phyloP scores from a whole-genome alignment of 2,329 filamentous ascomycete genomes.

The Phialemonium atrogriseum region DNA sequence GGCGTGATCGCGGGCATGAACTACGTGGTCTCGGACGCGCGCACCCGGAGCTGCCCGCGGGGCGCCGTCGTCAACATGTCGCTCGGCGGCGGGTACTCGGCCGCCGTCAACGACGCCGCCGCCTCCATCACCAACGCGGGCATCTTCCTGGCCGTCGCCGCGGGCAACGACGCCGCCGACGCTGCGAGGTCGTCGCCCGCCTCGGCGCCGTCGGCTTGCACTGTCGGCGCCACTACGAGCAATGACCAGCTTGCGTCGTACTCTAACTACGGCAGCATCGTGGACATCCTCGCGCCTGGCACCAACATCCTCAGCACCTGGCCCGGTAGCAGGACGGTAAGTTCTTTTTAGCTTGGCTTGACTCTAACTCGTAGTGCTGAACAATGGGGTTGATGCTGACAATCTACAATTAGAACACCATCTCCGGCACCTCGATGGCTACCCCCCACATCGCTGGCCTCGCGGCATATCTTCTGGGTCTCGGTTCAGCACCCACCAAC shows the following conservation, averaged over 20 bases:
- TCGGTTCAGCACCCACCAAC: too few relatives aligned
- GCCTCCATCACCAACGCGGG: slow-evolving; percentile 22
- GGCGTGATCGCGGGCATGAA: slow-evolving; percentile 22
- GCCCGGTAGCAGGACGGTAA: not conserved
- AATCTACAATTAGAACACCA: not conserved
- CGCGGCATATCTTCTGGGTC: slow-evolving; percentile 2
- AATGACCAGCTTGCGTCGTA: not conserved
- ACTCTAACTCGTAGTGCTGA: too few relatives aligned
- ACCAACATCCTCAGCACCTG: slow-evolving; percentile 1
- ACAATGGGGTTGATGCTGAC: too few relatives aligned
- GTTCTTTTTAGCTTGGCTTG: not conserved
- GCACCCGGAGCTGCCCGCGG: slow-evolving; percentile 14
- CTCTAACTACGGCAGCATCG: slow-evolving; percentile 2
- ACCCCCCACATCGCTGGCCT: slow-evolving; percentile 3
- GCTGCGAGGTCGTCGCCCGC: too few relatives aligned
- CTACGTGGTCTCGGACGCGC: slow-evolving; percentile 27
- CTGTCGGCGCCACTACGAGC: not conserved
- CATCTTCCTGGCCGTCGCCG: slow-evolving; percentile 31
- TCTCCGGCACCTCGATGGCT: slow-evolving; percentile 1
- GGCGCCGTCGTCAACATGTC: slow-evolving; percentile 25
- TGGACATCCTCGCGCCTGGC: slow-evolving; percentile 5
- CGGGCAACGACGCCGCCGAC: slow-evolving; percentile 28
- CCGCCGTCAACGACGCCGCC: slow-evolving; percentile 28
- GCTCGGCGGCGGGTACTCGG: slow-evolving; percentile 26
- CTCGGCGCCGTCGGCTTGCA: too few relatives aligned